A percentile compares a stretch with the other conserved stretches of the same genome.
These are phyloP conservation scores for Colletotrichum orbiculare DNA, from an alignment of 2,329 filamentous ascomycete genomes.

Conservation along the genomic window DNA sequence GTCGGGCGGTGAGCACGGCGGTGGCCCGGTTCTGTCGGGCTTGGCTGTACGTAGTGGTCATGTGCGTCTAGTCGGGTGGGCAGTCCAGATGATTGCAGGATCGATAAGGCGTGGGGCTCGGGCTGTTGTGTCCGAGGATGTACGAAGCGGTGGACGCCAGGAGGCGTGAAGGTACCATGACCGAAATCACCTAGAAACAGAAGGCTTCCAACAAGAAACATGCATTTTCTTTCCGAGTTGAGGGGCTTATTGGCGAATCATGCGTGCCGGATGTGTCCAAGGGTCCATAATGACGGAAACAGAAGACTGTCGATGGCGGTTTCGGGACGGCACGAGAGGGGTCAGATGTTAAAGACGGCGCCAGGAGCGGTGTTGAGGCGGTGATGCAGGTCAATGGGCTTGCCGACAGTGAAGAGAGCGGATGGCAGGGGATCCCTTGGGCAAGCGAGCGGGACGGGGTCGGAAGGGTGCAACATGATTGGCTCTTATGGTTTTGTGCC, in stretches of 20 bases:
- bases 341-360: slow-evolving; percentile 16
- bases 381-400: slow-evolving; percentile 36
- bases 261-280: slow-evolving; percentile 15
- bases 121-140: slow-evolving; percentile 20
- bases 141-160: slow-evolving; percentile 29
- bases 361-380: slow-evolving; percentile 37
- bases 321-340: slow-evolving; percentile 32
- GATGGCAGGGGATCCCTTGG: slow-evolving; percentile 21
- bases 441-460: slow-evolving; percentile 23
- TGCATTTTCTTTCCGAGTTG: slow-evolving; percentile 20
- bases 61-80: slow-evolving; percentile 14
- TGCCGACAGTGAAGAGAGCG: slow-evolving; percentile 32
- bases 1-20: slow-evolving; percentile 36
- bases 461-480: slow-evolving; percentile 23
- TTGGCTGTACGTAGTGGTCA: slow-evolving; percentile 30
- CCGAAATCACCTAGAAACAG: slow-evolving; percentile 32
- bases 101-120: slow-evolving; percentile 27
- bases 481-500: slow-evolving; percentile 31
- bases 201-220: slow-evolving; percentile 28
- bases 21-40: slow-evolving; percentile 33
- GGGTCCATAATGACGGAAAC: slow-evolving; percentile 9
- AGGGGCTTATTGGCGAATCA: slow-evolving; percentile 15
- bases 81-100: slow-evolving; percentile 26
- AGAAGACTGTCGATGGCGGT: slow-evolving; percentile 15
- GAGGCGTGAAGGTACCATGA: slow-evolving; percentile 31